A percentile compares a stretch with the other conserved stretches of the same genome.
phyloP scores from a whole-genome alignment of 108 stramenopile genomes.

The Skeletonema tropicum region DNA sequence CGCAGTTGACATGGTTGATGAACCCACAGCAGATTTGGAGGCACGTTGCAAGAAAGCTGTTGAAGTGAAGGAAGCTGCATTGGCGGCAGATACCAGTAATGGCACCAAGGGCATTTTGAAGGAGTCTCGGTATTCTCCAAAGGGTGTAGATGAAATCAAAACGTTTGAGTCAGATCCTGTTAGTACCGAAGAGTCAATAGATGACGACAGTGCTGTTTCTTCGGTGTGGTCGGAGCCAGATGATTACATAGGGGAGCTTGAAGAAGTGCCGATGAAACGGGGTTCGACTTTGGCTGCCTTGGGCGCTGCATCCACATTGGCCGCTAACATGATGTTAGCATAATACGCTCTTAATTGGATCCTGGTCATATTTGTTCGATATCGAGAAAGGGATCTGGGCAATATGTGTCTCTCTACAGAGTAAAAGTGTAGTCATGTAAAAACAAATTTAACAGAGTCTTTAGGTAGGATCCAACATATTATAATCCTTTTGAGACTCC shows the following conservation, averaged over 20 bases:
- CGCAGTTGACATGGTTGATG: not conserved
- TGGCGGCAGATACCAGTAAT: not conserved
- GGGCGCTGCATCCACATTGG: slow-evolving; percentile 22
- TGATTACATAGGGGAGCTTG: not conserved
- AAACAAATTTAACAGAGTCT: no score
- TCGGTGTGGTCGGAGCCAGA: slow-evolving; percentile 16
- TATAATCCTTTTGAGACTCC: no score
- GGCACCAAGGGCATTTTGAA: not conserved
- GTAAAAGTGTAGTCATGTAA: no score
- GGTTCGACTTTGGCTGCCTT: slow-evolving; percentile 20
- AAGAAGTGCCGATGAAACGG: slow-evolving; percentile 1
- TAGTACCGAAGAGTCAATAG: not conserved
- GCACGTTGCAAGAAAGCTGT: not conserved
- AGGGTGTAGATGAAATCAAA: not conserved
- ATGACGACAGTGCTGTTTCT: slow-evolving; percentile 9
- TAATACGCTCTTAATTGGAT: not conserved
- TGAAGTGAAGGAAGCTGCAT: not conserved
- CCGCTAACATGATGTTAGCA: slow-evolving; percentile 1
- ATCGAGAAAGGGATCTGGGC: not conserved
- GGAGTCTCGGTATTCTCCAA: not conserved
- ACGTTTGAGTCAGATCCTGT: not conserved
- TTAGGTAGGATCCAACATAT: no score
- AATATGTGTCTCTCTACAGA: no score
- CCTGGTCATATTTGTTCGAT: not conserved
- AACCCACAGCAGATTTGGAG: not conserved